Evolutionary conservation across 1,139 yeast species (phyloP), one percentile per base, ranked within the genome.

Genomic region (Diutina sp.): DNA sequence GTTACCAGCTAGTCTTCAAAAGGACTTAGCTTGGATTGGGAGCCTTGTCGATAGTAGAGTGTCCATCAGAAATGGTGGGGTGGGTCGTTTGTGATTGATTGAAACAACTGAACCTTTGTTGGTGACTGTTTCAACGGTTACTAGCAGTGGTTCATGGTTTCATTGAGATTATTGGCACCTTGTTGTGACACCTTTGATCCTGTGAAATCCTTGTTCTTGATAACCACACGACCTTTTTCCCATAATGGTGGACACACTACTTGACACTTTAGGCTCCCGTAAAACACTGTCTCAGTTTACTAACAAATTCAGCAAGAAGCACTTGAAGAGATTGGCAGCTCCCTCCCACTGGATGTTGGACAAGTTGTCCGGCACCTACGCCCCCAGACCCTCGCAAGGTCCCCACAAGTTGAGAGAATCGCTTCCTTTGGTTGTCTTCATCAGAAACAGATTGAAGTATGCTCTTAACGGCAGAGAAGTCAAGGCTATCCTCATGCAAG

Each of bases 261-360:
- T 5, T 9, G 41, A 12, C 41, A 8, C n/a, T n/a, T 8, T 35
- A 35, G 41, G 41, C 41, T 35, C 41, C 41, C 41, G 41, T 35
- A 11, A n/a, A 35, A 2, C 14, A 35, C 14, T 8, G n/a, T 2
- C n/a, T n/a, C 7, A 46, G 28, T 21, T 2, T 14, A 73, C 76
- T 71, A 71, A 72, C 76, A 53, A 8, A 45, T 18, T 41, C 65
- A 80, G 85, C 82, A 90, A 90, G 91, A 90, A 90, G 85, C 97
- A 90, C 77, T 84, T 90, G 79, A 90, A 90, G 87, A 88, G 97
- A 83, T 85, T 90, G 79, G 96, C 96, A 76, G 97, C 97, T 76
- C 99, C 99, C 84, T 87, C 91, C 84, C 99, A 95, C 87, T 95
- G 99, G 99, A 89, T 95, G 96, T 88, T 95, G 85, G 99, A 93